Percentiles rank a stretch among this genome's conserved stretches.
phyloP scores from a whole-genome alignment of 2,329 filamentous ascomycete species.

The Alternaria solani region DNA sequence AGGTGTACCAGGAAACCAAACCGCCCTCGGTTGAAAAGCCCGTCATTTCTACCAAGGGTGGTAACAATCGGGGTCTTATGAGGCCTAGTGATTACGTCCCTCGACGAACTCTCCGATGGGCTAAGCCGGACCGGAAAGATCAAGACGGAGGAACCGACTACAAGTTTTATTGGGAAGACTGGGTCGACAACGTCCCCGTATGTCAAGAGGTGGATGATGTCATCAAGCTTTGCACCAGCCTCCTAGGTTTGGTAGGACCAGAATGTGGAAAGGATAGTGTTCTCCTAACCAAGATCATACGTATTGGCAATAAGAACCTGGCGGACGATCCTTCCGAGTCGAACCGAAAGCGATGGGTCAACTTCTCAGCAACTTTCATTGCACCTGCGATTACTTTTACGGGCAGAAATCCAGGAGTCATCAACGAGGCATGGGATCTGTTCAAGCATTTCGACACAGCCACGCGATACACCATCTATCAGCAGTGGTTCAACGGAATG shows the following conservation, averaged over 20 bases:
- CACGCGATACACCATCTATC: slow-evolving; percentile 85
- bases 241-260: slow-evolving; percentile 85
- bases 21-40: slow-evolving; percentile 56
- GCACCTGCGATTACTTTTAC: slow-evolving; percentile 88
- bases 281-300: slow-evolving; percentile 81
- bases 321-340: slow-evolving; percentile 71
- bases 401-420: slow-evolving; percentile 81
- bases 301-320: slow-evolving; percentile 82
- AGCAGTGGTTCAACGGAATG: slow-evolving; percentile 76
- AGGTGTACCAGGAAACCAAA: slow-evolving; percentile 68
- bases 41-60: slow-evolving; percentile 50
- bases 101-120: slow-evolving; percentile 81
- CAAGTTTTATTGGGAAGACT: slow-evolving; percentile 96
- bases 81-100: slow-evolving; percentile 63
- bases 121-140: slow-evolving; percentile 79
- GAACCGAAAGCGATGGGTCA: slow-evolving; percentile 83
- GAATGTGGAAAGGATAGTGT: slow-evolving; percentile 86
- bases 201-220: slow-evolving; percentile 92
- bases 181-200: slow-evolving; percentile 90
- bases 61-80: slow-evolving; percentile 67
- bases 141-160: slow-evolving; percentile 79
- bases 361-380: slow-evolving; percentile 82
- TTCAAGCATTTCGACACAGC: slow-evolving; percentile 79
- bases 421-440: slow-evolving; percentile 86
- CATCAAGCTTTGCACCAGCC: slow-evolving; percentile 82